These are phyloP conservation scores for Pelargonium citronellum DNA, from an alignment of 441 rosid species.

Conservation along the genomic window DNA sequence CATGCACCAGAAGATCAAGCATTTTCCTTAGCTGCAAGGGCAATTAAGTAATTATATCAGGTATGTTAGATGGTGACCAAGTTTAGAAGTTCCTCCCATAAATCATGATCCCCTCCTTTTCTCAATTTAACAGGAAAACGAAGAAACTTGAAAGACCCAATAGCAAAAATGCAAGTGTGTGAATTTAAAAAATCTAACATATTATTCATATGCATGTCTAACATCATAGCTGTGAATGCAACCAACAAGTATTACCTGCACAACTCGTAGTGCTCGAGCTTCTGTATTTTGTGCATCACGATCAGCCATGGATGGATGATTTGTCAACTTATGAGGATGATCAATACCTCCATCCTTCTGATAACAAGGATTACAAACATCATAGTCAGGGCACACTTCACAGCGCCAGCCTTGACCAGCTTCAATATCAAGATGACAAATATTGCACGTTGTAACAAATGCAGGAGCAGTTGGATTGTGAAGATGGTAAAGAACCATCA, in stretches of 20 bases:
- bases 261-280: constrained; percentile 83
- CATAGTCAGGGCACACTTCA: constrained; percentile 96
- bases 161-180: neutral
- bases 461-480: constrained; percentile 99
- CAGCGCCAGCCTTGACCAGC: constrained; percentile 99
- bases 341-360: constrained; percentile 81
- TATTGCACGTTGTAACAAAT: constrained; percentile 82
- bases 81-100: too few relatives aligned
- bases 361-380: constrained; percentile 87
- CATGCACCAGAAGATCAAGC: constrained; percentile 99
- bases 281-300: constrained; percentile 98
- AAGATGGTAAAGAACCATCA: constrained; percentile 99
- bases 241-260: constrained; percentile 55
- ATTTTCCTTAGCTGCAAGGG: constrained; percentile 88
- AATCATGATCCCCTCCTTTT: neutral
- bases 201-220: neutral
- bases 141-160: neutral
- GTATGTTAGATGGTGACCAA: neutral
- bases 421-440: constrained; percentile 91
- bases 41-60: constrained; percentile 18
- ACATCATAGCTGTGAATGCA: neutral
- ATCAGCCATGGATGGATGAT: constrained; percentile 86
- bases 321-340: constrained; percentile 97
- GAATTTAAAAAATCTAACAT: too few relatives aligned
- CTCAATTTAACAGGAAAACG: neutral